Evolutionary conservation across 208 protist species (phyloP), one percentile per base, ranked within the genome.

Genomic region (Porcisia deanei): DNA sequence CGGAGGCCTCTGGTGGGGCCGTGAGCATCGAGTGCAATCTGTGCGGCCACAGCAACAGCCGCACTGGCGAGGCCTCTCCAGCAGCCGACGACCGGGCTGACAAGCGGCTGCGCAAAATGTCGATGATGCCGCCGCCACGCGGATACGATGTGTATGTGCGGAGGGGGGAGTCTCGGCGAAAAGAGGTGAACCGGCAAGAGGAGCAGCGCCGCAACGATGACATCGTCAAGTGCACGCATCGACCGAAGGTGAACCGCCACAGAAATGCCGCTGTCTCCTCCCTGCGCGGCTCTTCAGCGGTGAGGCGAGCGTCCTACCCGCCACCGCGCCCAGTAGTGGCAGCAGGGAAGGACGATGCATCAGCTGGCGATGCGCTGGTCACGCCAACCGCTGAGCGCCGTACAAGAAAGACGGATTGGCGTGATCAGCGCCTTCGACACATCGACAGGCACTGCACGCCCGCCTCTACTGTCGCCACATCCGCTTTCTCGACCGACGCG

Each of bases 301-400:
- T 18, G 30, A 14, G 59, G 34, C 60, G 12, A 37, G 20, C 22
- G 45, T 12, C 39, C 39, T n/a, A 66, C 5, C 39, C 61, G 4
- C 37, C 16, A 30, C 30, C 20, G 10, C 30, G 41, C 37, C 10
- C 67, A 60, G 39, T 39, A 58, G 39, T 52, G n/a, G 52, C 57
- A 63, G 37, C 22, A 18, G 60, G 12, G 22, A 41, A 52, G 6
- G 61, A n/a, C 22, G 22, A 9, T 7, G 61, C 61, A 16, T 16
- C 61, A 25, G 39, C 34, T 66, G 16, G 7, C 18, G 30, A 16
- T 7, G 3, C 18, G 8, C 41, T 18, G 39, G 1, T 43, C 2
- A 14, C 20, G 43, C 59, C 73, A 4, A 77, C 77, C 3, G 80
- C 80, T 49, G 70, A 80, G 2, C 78, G 82, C 6, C 75, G 80